These are phyloP conservation scores for Sonneratia alba DNA, from an alignment of 345 rosid genomes.

Conservation along the genomic window DNA sequence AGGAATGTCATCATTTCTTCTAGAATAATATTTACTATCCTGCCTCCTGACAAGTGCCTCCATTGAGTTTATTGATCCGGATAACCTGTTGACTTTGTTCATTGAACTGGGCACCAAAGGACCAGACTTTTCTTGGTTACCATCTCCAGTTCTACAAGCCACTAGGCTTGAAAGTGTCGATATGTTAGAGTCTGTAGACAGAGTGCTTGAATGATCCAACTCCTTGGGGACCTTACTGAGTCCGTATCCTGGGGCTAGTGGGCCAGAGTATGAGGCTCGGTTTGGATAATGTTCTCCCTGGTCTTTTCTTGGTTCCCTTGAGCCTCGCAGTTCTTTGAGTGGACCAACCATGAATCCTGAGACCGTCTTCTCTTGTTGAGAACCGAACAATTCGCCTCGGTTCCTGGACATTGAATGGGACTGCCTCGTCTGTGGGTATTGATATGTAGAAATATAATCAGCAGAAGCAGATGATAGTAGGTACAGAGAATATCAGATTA, in stretches of 20 bases:
- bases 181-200: slow-evolving; percentile 24
- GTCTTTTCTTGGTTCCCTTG: slow-evolving; percentile 32
- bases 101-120: slow-evolving; percentile 17
- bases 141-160: slow-evolving; percentile 36
- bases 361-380: slow-evolving; percentile 22
- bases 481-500: not conserved
- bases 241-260: slow-evolving; percentile 30
- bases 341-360: slow-evolving; percentile 33
- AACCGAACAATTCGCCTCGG: slow-evolving; percentile 22
- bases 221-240: slow-evolving; percentile 29
- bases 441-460: not conserved
- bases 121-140: slow-evolving; percentile 20
- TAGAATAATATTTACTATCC: slow-evolving; percentile 19
- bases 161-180: slow-evolving; percentile 40
- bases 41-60: slow-evolving; percentile 22
- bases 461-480: not conserved
- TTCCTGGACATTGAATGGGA: slow-evolving; percentile 18
- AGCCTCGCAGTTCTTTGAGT: slow-evolving; percentile 22
- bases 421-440: slow-evolving; percentile 30
- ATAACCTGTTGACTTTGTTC: slow-evolving; percentile 21
- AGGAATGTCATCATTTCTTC: slow-evolving; percentile 20
- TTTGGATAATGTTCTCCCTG: slow-evolving; percentile 18
- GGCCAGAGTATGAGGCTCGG: slow-evolving; percentile 54
- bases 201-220: slow-evolving; percentile 19
- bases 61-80: slow-evolving; percentile 15